Evolutionary conservation across 352 stramenopile genomes (phyloP), one percentile per base, ranked within the genome.

Genomic region (Aphanomyces cochlioides): DNA sequence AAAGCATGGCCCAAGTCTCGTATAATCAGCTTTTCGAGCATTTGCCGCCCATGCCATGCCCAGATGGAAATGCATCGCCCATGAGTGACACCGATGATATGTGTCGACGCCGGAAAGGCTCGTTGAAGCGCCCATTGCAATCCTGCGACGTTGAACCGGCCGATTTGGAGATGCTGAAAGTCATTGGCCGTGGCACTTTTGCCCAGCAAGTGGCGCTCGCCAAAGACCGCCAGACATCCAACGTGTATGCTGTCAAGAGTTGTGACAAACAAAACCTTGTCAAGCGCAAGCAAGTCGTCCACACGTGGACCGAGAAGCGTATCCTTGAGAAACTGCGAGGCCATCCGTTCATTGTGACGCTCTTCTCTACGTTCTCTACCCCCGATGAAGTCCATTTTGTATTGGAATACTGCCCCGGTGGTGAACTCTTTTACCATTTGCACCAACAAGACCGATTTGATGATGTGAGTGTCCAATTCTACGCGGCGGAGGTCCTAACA

Each of bases 361-460:
- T 92, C 54, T 80, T 86, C 67, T 78, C 82, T 41, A 72, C 82
- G 28, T 92, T 92, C 74, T 83, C 91, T 77, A 94, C 86, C 15
- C 77, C 84, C 34, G 77, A 75, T 43, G 84, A 94, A 56, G 78
- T 94, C 45, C 79, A 94, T 73, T 92, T 94, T 57, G 84, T 94
- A 69, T 77, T 94, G 56, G 86, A 94, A 72, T 94, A 89, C 74
- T 94, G 86, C 56, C 84, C 89, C 64, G 86, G 86, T 37, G 86
- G 86, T 19, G 86, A 94, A 74, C 82, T 94, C 58, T 94, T 94
- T 63, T 94, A 85, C 78, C 86, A 94, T 61, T 68, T 94, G 72
- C 86, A 94, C 66, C 86, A 94, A 63, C 84, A 92, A 67, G 83
- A 92, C 38, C 84, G 87, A 38, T 94, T 94, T 45, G 75, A 84